A percentile compares a stretch with the other conserved stretches of the same genome.
These are phyloP conservation scores for Trypanosoma theileri DNA, from an alignment of 208 protist genomes.

Conservation along the genomic window DNA sequence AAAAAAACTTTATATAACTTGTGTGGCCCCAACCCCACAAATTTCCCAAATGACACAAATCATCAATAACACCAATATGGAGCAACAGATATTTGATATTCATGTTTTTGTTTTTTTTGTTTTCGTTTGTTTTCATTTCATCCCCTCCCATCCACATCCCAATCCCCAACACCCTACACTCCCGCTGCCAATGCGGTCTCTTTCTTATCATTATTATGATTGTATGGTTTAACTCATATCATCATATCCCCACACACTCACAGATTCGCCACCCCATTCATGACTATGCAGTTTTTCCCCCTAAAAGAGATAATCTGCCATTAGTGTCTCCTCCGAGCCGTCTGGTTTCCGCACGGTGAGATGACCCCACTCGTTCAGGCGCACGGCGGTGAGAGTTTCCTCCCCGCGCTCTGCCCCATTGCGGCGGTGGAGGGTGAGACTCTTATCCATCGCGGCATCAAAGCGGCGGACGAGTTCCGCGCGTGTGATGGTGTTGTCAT, in stretches of 20 bases:
- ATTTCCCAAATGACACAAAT: no score
- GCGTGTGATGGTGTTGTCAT: conserved; percentile 24
- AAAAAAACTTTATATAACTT: background rate
- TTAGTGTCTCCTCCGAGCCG: conserved; percentile 43
- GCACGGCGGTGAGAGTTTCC: conserved; percentile 40
- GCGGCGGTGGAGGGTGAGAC: conserved; percentile 41
- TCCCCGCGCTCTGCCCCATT: conserved; percentile 38
- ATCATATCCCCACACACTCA: background rate
- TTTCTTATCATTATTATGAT: no score
- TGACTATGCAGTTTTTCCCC: background rate
- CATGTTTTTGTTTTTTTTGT: no score
- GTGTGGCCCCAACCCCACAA: background rate
- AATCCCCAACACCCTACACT: no score
- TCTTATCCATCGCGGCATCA: conserved; percentile 50
- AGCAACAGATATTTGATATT: no score
- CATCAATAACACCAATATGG: no score
- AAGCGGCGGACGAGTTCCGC: conserved; percentile 41
- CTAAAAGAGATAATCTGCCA: conserved; percentile 73
- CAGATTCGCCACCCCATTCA: background rate
- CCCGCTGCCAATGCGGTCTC: no score
- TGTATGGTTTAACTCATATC: no score
- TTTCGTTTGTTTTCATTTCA: no score
- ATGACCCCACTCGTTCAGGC: conserved; percentile 63
- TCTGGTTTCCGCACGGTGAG: conserved; percentile 45
- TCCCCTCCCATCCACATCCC: no score